These are phyloP conservation scores for Talaromyces liani DNA, from an alignment of 495 filamentous ascomycete species.

Conservation along the genomic window DNA sequence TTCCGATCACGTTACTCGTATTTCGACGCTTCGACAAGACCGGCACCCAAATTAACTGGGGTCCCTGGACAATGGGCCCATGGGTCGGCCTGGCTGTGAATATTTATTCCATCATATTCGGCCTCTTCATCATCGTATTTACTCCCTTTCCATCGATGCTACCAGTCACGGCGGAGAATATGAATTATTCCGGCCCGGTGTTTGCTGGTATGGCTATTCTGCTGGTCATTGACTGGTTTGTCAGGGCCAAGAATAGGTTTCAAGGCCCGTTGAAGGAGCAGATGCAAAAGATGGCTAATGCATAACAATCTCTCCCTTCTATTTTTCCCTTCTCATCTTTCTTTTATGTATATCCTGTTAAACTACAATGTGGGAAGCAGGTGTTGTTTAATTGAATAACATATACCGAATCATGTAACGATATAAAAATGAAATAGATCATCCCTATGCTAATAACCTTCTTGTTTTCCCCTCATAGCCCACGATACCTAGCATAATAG, in stretches of 20 bases:
- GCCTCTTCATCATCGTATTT: conserved; percentile 34
- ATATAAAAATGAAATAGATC: too few species aligned
- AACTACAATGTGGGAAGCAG: not conserved
- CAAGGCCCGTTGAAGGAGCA: conserved; percentile 21
- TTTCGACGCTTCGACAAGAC: conserved; percentile 19
- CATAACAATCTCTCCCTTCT: not conserved
- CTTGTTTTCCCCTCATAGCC: too few species aligned
- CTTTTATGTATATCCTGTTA: not conserved
- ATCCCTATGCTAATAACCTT: too few species aligned
- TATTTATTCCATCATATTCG: conserved; percentile 31
- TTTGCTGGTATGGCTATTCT: conserved; percentile 32
- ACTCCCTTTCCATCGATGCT: conserved; percentile 35
- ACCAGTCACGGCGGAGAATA: conserved; percentile 33
- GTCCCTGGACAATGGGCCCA: conserved; percentile 22
- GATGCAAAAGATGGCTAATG: not conserved
- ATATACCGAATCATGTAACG: not conserved
- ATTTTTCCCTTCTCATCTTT: not conserved
- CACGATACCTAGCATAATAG: too few species aligned
- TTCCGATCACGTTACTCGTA: conserved; percentile 36
- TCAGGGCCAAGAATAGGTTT: conserved; percentile 29
- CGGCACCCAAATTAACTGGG: conserved; percentile 18
- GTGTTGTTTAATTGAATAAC: not conserved
- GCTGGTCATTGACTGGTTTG: conserved; percentile 30
- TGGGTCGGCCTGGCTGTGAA: conserved; percentile 32
- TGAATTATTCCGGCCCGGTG: conserved; percentile 40